Conservation (phyloP, 371 early-diverging fungal genomes). For the Lichtheimia corymbifera region DNA sequence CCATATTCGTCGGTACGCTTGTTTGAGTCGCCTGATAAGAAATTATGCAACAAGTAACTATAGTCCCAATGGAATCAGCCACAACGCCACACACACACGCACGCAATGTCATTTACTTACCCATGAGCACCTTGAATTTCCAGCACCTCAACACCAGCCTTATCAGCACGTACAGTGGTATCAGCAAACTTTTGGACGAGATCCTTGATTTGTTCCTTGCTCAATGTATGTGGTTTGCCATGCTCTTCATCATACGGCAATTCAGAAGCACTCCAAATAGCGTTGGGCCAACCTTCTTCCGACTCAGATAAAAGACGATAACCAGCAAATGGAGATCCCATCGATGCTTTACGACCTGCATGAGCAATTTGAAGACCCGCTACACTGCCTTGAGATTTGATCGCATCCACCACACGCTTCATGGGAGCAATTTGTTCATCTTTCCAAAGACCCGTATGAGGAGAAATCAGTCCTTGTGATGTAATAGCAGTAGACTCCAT, state of each 20-base stretch:
- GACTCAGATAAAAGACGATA: conserved; percentile 35
- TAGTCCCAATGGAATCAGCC: conserved; percentile 34
- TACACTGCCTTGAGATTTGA: conserved; percentile 62
- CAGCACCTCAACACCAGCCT: conserved; percentile 84
- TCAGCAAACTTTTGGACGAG: conserved; percentile 66
- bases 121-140: conserved; percentile 83
- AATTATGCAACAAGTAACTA: conserved; percentile 79
- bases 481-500: conserved; percentile 82
- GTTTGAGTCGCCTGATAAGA: conserved; percentile 82
- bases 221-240: conserved; percentile 63
- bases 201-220: conserved; percentile 62
- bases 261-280: conserved; percentile 74
- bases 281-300: conserved; percentile 78
- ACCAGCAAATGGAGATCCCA: conserved; percentile 44
- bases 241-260: conserved; percentile 45
- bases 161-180: conserved; percentile 72
- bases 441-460: conserved; percentile 74
- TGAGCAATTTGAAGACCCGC: conserved; percentile 82
- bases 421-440: conserved; percentile 73
- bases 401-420: conserved; percentile 61
- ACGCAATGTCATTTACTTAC: conserved; percentile 15
- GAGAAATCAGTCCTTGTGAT: conserved; percentile 78
- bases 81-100: not conserved
- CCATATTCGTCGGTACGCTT: conserved; percentile 84
- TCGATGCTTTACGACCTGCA: conserved; percentile 81